Base-by-base conservation (phyloP, 768 basidiomycete genomes). In the Hirschioporus abietinus region DNA sequence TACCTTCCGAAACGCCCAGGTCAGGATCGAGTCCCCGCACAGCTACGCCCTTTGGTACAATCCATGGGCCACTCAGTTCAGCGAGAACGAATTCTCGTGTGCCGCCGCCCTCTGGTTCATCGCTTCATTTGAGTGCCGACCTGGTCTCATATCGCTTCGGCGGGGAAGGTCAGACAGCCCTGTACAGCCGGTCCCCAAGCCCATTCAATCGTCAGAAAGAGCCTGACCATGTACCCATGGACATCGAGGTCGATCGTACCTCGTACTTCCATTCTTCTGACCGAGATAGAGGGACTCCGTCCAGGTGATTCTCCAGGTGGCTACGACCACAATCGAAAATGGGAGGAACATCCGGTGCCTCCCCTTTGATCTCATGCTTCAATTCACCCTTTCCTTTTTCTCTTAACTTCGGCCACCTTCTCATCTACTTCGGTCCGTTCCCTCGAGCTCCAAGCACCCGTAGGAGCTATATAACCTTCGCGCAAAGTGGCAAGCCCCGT, bases 221-320 rank as follows among this genome's bases (percentile, higher is more conserved):
- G 42, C 42, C 42, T 52, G 42, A 52, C 42, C 42, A 52, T 52
- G 15, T 52, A 52, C 42, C 42, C 42, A 52, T 52, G 42, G 42
- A 52, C 42, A 20, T 52, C 5, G 42, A 52, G 12, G 42, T 52
- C 42, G 42, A 52, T 52, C 42, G 42, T 52, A 20, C 42, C 42
- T 52, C 42, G 42, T 52, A 52, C 42, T 52, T 52, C 42, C 42
- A 52, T 52, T 52, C 42, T 52, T 52, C 61, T 27, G 59, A 35
- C 66, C 65, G 23, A 69, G 64, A 34, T 60, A 65, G 35, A 69
- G 58, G 27, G 58, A 6, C 61, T 58, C 64, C 58, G 25, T 15
- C 17, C 36, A 60, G 58, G 26, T 63, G 60, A 66, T 52, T 8
- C 7, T 18, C 65, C 65, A 69, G n/a, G 58, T 67, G 61, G 42